These are phyloP conservation scores for Amanita polypyramis DNA, from an alignment of 768 basidiomycete species.

Conservation along the genomic window DNA sequence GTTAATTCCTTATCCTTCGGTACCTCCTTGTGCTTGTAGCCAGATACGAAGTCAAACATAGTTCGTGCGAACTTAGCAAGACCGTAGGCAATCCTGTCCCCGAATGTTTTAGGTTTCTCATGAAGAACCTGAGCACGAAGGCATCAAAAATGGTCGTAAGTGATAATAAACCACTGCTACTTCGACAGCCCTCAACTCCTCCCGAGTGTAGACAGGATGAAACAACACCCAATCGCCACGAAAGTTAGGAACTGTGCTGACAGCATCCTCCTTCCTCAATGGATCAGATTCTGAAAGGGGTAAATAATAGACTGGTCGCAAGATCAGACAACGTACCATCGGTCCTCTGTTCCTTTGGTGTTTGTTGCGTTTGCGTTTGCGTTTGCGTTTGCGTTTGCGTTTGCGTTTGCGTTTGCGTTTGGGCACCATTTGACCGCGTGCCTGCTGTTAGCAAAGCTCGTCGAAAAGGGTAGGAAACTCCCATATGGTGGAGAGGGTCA, in stretches of 20 bases:
- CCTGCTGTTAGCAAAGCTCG: not conserved
- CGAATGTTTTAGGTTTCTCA: constrained; percentile 46
- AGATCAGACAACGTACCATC: not conserved
- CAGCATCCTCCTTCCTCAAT: constrained; percentile 33
- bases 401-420: not conserved
- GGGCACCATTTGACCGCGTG: not conserved
- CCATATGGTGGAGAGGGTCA: not conserved
- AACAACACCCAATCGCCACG: constrained; percentile 86
- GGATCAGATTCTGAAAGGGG: not conserved
- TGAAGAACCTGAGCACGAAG: constrained; percentile 49
- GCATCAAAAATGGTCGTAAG: not conserved
- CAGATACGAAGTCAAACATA: constrained; percentile 75
- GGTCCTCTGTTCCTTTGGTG: not conserved
- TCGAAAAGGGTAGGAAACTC: not conserved
- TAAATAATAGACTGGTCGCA: not conserved
- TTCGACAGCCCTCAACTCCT: constrained; percentile 64
- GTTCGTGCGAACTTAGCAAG: constrained; percentile 51
- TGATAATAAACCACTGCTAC: constrained; percentile 21
- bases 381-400: not conserved
- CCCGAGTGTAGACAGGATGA: constrained; percentile 80
- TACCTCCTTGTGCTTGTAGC: constrained; percentile 70
- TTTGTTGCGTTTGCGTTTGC: not conserved
- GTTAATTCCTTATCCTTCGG: constrained; percentile 55
- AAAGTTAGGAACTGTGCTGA: constrained; percentile 44
- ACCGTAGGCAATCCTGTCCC: constrained; percentile 63